Evolutionary conservation across 2,329 filamentous ascomycete species (phyloP).

Genomic region (Macrophomina tecta): DNA sequence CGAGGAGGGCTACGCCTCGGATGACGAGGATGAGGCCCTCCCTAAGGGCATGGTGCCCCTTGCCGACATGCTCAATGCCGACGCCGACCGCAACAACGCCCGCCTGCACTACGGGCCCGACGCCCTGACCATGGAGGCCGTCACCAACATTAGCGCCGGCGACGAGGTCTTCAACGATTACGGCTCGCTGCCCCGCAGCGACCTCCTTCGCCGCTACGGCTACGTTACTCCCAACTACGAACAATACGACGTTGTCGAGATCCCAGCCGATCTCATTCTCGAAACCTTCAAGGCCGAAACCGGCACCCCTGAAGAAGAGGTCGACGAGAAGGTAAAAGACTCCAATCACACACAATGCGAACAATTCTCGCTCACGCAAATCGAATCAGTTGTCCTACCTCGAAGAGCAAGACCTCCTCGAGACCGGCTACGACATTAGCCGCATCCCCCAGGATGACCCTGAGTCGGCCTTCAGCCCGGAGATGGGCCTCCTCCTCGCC

Average conservation of each 20-base stretch:
- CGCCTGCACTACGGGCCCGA: conserved; percentile 66
- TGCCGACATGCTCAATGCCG: conserved; percentile 88
- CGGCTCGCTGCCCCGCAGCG: conserved; percentile 80
- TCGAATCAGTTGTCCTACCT: conserved; percentile 58
- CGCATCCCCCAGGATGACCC: conserved; percentile 37
- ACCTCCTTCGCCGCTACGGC: conserved; percentile 83
- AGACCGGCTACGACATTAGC: conserved; percentile 72
- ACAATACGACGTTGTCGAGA: conserved; percentile 81
- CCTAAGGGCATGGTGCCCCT: conserved; percentile 88
- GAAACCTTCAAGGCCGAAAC: conserved; percentile 51
- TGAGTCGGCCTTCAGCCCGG: conserved; percentile 46
- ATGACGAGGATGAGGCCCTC: conserved; percentile 55
- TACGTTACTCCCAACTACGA: conserved; percentile 82
- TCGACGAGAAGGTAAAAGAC: conserved; percentile 35
- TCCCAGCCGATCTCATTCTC: conserved; percentile 67
- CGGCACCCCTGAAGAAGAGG: conserved; percentile 44
- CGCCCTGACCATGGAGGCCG: conserved; percentile 71
- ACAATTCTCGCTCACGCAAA: not conserved
- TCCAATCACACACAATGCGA: no score
- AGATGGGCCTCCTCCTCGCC: conserved; percentile 52
- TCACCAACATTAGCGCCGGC: conserved; percentile 71
- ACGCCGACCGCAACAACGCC: conserved; percentile 80
- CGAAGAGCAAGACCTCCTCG: conserved; percentile 67
- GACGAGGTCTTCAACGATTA: conserved; percentile 90
- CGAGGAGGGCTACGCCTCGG: conserved; percentile 57